These are phyloP conservation scores for Penicillium hordei DNA, from an alignment of 2,329 filamentous ascomycete species.

Conservation along the genomic window DNA sequence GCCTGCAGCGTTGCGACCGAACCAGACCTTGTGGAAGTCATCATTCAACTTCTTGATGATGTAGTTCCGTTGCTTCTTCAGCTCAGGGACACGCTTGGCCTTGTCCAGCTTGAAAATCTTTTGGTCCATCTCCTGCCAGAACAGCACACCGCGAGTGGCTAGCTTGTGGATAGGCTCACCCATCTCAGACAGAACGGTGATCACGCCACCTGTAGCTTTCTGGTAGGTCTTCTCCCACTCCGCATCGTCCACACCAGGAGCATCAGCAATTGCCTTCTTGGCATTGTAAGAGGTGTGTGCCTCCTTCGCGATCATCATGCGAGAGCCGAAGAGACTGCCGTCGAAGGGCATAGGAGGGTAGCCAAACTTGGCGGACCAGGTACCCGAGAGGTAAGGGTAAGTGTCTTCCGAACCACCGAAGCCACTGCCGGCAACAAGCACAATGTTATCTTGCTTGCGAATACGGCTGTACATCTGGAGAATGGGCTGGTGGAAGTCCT, in stretches of 20 bases:
- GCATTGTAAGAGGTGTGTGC: constrained; percentile 82
- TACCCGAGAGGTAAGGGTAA: constrained; percentile 86
- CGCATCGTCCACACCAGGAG: constrained; percentile 74
- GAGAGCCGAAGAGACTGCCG: constrained; percentile 84
- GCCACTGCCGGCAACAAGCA: constrained; percentile 85
- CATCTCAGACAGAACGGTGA: constrained; percentile 98
- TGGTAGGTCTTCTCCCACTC: constrained; percentile 95
- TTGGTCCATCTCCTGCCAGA: constrained; percentile 99
- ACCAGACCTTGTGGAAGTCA: constrained; percentile 97
- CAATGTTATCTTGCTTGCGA: constrained; percentile 79
- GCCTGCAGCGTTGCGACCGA: constrained; percentile 78
- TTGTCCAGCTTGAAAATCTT: constrained; percentile 97
- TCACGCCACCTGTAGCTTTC: constrained; percentile 84
- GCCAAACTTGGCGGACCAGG: constrained; percentile 82
- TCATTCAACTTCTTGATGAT: constrained; percentile 96
- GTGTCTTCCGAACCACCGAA: constrained; percentile 89
- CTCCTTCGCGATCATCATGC: constrained; percentile 94
- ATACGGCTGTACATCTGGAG: constrained; percentile 89
- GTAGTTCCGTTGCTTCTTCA: constrained; percentile 84
- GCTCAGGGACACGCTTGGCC: constrained; percentile 82
- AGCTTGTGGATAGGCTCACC: constrained; percentile 99
- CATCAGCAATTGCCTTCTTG: constrained; percentile 87
- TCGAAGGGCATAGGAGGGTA: constrained; percentile 95
- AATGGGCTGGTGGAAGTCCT: constrained; percentile 92
- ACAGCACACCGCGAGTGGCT: constrained; percentile 88